These are phyloP conservation scores for Trametes punicea DNA, from an alignment of 768 basidiomycete genomes.

Conservation along the genomic window DNA sequence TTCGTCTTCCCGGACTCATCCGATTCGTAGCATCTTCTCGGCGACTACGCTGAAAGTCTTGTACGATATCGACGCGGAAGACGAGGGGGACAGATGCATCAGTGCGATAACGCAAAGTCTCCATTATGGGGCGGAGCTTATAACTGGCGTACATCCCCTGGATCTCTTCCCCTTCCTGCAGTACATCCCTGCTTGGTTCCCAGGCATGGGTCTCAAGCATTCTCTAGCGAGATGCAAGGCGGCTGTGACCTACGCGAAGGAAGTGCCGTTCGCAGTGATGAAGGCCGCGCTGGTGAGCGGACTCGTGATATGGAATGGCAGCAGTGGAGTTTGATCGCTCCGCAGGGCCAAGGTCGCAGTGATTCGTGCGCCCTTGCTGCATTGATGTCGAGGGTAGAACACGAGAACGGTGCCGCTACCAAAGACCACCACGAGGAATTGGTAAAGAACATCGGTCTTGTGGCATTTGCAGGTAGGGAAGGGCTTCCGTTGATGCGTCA, in stretches of 20 bases:
- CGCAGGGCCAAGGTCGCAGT: not conserved
- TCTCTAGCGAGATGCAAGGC: not conserved
- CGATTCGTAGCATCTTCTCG: not conserved
- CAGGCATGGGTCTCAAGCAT: not conserved
- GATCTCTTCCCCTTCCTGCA: slow-evolving; percentile 15
- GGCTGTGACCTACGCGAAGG: not conserved
- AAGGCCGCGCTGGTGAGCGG: not conserved
- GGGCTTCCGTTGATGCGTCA: not conserved
- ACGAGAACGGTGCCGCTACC: not conserved
- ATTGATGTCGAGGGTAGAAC: not conserved
- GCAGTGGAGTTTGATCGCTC: too few relatives aligned
- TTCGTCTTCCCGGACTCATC: not conserved
- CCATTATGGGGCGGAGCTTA: not conserved
- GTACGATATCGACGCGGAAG: slow-evolving; percentile 2
- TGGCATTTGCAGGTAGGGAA: slow-evolving; percentile 8
- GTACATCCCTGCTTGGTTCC: slow-evolving; percentile 4
- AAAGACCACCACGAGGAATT: not conserved
- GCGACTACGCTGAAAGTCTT: slow-evolving; percentile 16
- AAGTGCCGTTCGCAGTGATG: not conserved
- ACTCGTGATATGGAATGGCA: too few relatives aligned
- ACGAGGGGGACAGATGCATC: not conserved
- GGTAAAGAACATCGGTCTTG: not conserved
- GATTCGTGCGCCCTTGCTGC: not conserved
- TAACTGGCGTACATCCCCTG: slow-evolving; percentile 26
- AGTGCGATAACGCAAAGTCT: slow-evolving; percentile 3